These are phyloP conservation scores for Agaricus sinodeliciosus DNA, from an alignment of 768 basidiomycete genomes.

Conservation along the genomic window DNA sequence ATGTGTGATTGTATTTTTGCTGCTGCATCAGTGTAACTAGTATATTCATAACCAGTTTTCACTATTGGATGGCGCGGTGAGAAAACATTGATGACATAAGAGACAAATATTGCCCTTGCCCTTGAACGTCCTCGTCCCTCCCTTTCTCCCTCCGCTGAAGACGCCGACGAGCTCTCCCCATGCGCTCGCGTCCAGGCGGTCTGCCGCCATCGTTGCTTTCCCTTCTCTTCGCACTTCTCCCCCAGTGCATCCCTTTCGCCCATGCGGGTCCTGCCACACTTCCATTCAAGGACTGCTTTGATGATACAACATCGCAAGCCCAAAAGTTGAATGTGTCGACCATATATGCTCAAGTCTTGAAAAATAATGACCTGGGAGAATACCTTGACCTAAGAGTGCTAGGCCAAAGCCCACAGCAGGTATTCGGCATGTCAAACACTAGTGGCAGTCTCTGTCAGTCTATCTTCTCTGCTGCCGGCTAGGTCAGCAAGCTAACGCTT, in stretches of 20 bases:
- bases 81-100: constrained; percentile 10
- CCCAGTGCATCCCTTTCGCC: constrained; percentile 19
- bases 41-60: neutral
- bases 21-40: neutral
- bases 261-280: constrained; percentile 55
- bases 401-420: constrained; percentile 52
- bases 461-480: neutral
- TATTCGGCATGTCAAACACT: constrained; percentile 51
- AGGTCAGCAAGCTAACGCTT: constrained; percentile 7
- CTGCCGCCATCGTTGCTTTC: neutral
- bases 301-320: constrained; percentile 33
- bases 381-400: constrained; percentile 70
- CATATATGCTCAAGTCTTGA: constrained; percentile 67
- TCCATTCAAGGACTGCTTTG: constrained; percentile 66
- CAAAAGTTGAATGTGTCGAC: constrained; percentile 60
- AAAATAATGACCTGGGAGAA: constrained; percentile 31
- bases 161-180: neutral
- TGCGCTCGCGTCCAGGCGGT: neutral
- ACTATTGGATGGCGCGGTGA: neutral
- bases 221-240: constrained; percentile 21
- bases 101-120: neutral
- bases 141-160: neutral
- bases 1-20: constrained; percentile 7
- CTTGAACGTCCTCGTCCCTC: neutral
- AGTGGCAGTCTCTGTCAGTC: constrained; percentile 64